Evolutionary conservation across 768 basidiomycete species (phyloP).

Genomic region (Leccinellum rugosiceps): DNA sequence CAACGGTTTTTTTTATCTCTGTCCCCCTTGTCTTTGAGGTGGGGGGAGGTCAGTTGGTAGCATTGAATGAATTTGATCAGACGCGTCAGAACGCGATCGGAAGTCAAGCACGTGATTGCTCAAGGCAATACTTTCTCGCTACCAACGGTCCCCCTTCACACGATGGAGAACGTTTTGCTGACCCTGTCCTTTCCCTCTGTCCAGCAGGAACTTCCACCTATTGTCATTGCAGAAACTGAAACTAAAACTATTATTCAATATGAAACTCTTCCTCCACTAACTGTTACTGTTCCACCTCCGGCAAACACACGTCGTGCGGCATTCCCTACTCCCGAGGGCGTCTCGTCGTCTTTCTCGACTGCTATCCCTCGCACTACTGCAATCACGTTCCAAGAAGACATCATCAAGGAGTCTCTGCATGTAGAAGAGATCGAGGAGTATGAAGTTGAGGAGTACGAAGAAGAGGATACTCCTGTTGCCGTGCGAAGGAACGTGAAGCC

Average conservation of each 20-base stretch:
- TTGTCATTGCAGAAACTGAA: conserved; percentile 48
- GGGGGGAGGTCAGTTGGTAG: conserved; percentile 37
- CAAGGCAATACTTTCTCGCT: conserved; percentile 38
- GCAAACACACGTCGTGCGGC: conserved; percentile 76
- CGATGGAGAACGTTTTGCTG: conserved; percentile 31
- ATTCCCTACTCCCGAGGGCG: conserved; percentile 65
- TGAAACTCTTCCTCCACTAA: conserved; percentile 50
- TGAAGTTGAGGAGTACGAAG: conserved; percentile 40
- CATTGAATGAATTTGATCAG: conserved; percentile 26
- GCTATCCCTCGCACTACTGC: conserved; percentile 73
- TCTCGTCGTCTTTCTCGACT: conserved; percentile 54
- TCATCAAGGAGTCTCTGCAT: conserved; percentile 31
- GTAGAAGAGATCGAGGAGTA: conserved; percentile 39
- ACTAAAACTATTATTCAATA: conserved; percentile 61
- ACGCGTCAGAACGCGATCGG: conserved; percentile 30
- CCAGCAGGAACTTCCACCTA: conserved; percentile 41
- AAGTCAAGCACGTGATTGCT: conserved; percentile 25
- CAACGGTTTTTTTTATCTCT: conserved; percentile 56
- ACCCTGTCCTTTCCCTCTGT: conserved; percentile 25
- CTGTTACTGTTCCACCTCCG: conserved; percentile 70
- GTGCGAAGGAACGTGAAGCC: conserved; percentile 42
- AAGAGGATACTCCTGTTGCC: conserved; percentile 39
- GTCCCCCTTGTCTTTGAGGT: conserved; percentile 69
- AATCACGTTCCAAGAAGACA: conserved; percentile 63
- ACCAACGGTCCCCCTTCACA: conserved; percentile 38